Base-by-base conservation (phyloP, 2,329 filamentous ascomycete genomes). In the Claviceps sp. region DNA sequence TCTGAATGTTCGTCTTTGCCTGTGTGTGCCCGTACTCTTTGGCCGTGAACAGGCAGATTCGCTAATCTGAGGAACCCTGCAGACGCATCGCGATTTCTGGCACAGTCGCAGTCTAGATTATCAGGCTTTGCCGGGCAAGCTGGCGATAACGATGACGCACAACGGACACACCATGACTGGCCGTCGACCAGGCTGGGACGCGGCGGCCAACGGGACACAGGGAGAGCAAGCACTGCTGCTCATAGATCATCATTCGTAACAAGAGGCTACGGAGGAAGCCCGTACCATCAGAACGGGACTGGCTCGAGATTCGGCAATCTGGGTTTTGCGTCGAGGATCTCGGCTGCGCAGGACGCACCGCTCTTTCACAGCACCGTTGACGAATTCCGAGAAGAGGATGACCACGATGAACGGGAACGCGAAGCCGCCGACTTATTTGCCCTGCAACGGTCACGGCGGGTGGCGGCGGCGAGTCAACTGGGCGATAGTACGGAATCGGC, bases 61-160 rank as follows among this genome's bases (percentile, higher is more conserved):
- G 48, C 48, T 53, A 37, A 50, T 24, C 20, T 11, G 16, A 34
- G 11, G 14, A 47, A 11, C 20, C 20, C 37, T 50, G 26, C 63
- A 96, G 93, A 97, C 84, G 93, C 93, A 63, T 97, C 91, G 59
- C 85, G 85, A 61, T 98, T 98, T 68, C 82, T 98, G 62, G 88
- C 90, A 55, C 93, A 97, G 79, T 96, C 90, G 59, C 90, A 95
- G 74, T 95, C 90, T 55, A 85, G 88, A 57, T 75, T 97, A 62
- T 88, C 85, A 59, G 81, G 73, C 66, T 82, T 89, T 55, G 56
- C 52, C 30, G 78, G 74, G 70, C 79, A 85, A 65, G 69, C 78
- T 55, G 80, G 71, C 56, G 71, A 69, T 55, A 70, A 67, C 47
- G 61, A 59, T 37, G 54, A 56, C 41, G 57, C 57, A 50, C 60